phyloP scores from a whole-genome alignment of 371 early-diverging fungal species.

The Mucor piriformis region DNA sequence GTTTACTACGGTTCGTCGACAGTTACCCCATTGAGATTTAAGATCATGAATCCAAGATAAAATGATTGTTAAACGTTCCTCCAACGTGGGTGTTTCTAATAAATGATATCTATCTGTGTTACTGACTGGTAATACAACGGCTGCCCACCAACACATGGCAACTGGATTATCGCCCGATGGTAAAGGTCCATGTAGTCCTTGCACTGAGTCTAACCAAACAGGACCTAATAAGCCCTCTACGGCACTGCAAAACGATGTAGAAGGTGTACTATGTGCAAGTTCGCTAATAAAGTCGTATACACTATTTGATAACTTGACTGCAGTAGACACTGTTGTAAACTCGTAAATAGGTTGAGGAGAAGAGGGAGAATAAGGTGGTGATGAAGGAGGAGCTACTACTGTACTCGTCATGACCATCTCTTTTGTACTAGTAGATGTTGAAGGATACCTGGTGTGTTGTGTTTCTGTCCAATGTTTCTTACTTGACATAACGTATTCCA shows the following conservation, averaged over 20 bases:
- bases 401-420: not conserved
- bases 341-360: slow-evolving; percentile 4
- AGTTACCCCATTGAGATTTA: slow-evolving; percentile 32
- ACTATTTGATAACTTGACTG: slow-evolving; percentile 15
- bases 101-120: slow-evolving; percentile 49
- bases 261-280: slow-evolving; percentile 24
- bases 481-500: not conserved
- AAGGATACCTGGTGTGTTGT: not conserved
- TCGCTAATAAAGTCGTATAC: slow-evolving; percentile 28
- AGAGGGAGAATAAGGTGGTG: not conserved
- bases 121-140: slow-evolving; percentile 56
- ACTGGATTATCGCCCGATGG: slow-evolving; percentile 44
- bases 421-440: not conserved
- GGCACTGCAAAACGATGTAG: slow-evolving; percentile 16
- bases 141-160: slow-evolving; percentile 61
- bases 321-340: not conserved
- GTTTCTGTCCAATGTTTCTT: slow-evolving; percentile 8
- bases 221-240: slow-evolving; percentile 31
- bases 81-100: slow-evolving; percentile 34
- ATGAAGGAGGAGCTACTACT: not conserved
- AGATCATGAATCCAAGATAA: slow-evolving; percentile 51
- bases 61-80: slow-evolving; percentile 46
- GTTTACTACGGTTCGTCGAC: slow-evolving; percentile 7
- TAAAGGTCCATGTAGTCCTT: slow-evolving; percentile 27
- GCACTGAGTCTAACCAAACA: slow-evolving; percentile 33